Evolutionary conservation across 192 early-diverging fungal genomes (phyloP), one percentile per base, ranked within the genome.

Genomic region (Linnemannia schmuckeri): DNA sequence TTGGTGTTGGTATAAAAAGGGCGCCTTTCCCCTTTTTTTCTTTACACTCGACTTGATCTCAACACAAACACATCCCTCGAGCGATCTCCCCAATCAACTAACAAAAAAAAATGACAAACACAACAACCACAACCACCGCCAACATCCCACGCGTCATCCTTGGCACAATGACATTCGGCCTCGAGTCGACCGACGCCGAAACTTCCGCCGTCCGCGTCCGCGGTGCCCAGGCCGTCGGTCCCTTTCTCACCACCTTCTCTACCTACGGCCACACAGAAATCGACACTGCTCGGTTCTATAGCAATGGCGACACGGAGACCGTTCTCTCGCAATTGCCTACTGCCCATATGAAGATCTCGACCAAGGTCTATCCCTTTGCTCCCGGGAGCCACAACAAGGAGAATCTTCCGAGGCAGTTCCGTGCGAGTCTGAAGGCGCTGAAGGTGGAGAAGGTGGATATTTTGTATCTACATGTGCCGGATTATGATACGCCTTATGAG

Each of bases 401-500:
- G 33, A 82, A 83, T 42, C 83, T 90, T 30, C 82, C 75, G 49
- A 71, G 70, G 55, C 20, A 24, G 68, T 68, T 57, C 37, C 27
- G 37, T 13, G 81, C 75, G 33, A 91, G 89, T 9, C 81, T 93
- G 38, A 78, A 24, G 55, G 93, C 93, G 22, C 77, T 93, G 63
- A 80, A 88, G 3, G 63, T 78, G 18, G 38, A 89, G 30, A 82
- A 86, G 55, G 92, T 93, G 17, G 92, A 93, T 66, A 88, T 93
- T 1, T 93, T 93, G 70, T 94, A 94, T 61, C 81, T 94, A 6
- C 93, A 94, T 79, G 91, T 91, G 1, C 93, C 93, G 0, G 93
- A 94, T 78, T 89, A 90, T 81, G 74, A 77, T 0, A 88, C 84
- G 4, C 92, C 92, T 1, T 89, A 91, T 68, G 92, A 88, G 54